Conservation (phyloP, 129 eudicot genomes). For the Solidago caesia region DNA sequence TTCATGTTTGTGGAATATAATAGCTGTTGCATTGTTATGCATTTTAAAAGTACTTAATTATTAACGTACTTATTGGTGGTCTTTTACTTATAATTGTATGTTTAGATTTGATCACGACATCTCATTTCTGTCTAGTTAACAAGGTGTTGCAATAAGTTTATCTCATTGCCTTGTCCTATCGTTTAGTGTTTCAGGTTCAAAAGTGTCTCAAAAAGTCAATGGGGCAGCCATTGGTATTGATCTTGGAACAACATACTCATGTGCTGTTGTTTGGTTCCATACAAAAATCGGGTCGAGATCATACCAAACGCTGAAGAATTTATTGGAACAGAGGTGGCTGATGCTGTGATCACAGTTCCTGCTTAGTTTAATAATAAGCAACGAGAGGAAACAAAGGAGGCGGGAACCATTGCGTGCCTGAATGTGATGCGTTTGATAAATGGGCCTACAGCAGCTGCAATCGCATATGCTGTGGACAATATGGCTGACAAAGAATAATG, state of each 20-base stretch:
- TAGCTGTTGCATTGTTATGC: too few relatives aligned
- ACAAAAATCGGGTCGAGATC: background rate
- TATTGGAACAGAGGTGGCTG: conserved; percentile 6
- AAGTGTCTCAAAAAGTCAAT: background rate
- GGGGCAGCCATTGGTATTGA: background rate
- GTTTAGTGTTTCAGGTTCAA: background rate
- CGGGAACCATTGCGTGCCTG: conserved; percentile 8
- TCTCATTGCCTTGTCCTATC: too few relatives aligned
- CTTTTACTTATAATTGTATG: too few relatives aligned
- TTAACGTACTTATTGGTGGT: too few relatives aligned
- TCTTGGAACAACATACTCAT: conserved; percentile 5
- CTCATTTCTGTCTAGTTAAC: too few relatives aligned
- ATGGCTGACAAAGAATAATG: background rate
- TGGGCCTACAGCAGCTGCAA: too few relatives aligned
- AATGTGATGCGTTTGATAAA: conserved; percentile 44
- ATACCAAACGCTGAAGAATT: background rate
- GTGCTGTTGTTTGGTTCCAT: background rate
- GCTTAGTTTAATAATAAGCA: conserved; percentile 8
- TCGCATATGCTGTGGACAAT: conserved; percentile 7
- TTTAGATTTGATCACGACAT: too few relatives aligned
- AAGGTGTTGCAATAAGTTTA: too few relatives aligned
- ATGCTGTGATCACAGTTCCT: background rate
- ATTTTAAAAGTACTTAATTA: too few relatives aligned
- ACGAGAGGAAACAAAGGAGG: conserved; percentile 2
- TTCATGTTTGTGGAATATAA: too few relatives aligned